Evolutionary conservation across 257 asterid species (phyloP), one percentile per base, ranked within the genome.

Genomic region (Paulownia fortunei): DNA sequence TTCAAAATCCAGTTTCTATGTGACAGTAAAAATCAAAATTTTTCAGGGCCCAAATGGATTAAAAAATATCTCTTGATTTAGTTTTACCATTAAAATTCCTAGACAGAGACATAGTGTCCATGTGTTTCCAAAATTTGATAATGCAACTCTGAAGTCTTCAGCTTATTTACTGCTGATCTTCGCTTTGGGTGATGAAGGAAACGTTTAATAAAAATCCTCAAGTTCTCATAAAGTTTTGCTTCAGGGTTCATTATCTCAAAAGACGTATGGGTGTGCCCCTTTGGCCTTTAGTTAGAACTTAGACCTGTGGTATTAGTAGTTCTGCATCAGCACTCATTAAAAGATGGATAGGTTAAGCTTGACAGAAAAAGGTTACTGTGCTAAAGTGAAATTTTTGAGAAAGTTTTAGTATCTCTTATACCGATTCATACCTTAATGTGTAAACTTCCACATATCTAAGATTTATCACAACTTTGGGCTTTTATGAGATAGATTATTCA

Each of bases 271-370:
- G 34, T 1, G 52, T 52, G 49, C 36, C 11, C 19, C 18, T n/a
- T 30, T 9, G 55, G 41, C 30, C 12, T 60, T 74, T 27, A n/a
- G 41, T 30, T 55, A 46, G 44, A 32, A 30, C 26, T 30, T 55
- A 46, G 44, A 32, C 42, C 26, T 44, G 55, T 19, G 8, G 71
- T 58, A 58, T 61, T 42, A 51, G 10, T 26, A 11, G 18, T 39
- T 16, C 39, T 26, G 51, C 75, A 32, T 77, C 63, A 58, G 12
- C 44, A 16, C 13, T 70, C 18, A 9, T 39, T 12, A 3, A 63
- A 18, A 34, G 36, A 36, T 34, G 47, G n/a, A 70, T 70, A 16
- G 36, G 42, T 71, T 62, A 26, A 78, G 64, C 49, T 47, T 42
- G 6, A 42, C 23, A 7, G 42, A 11, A 47, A 3, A 32, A 52